These are phyloP conservation scores for Boechera retrofracta DNA, from an alignment of 345 rosid genomes.

Conservation along the genomic window DNA sequence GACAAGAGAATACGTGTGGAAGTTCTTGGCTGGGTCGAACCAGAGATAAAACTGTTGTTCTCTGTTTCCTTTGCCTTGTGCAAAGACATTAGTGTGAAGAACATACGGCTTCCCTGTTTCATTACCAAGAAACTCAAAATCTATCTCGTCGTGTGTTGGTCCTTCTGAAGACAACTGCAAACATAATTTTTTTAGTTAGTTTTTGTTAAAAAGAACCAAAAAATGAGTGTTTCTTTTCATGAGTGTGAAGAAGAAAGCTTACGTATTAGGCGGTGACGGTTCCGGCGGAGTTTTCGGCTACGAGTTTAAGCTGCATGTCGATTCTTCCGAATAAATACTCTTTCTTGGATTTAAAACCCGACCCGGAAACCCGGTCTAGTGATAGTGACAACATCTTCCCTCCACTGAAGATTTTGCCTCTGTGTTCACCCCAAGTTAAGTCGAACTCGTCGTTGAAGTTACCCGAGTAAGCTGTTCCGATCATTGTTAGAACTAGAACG, in stretches of 20 bases:
- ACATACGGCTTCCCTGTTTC: slow-evolving; percentile 66
- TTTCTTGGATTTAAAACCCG: slow-evolving; percentile 66
- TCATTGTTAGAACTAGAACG: slow-evolving; percentile 33
- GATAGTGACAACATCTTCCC: slow-evolving; percentile 59
- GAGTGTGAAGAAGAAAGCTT: slow-evolving; percentile 26
- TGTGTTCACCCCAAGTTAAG: slow-evolving; percentile 61
- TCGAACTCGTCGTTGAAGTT: slow-evolving; percentile 61
- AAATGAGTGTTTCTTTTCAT: background rate
- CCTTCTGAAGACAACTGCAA: slow-evolving; percentile 64
- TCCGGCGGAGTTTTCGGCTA: slow-evolving; percentile 76
- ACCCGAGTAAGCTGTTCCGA: slow-evolving; percentile 47
- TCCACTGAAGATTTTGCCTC: slow-evolving; percentile 59
- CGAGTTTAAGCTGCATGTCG: slow-evolving; percentile 76
- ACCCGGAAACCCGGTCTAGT: slow-evolving; percentile 65
- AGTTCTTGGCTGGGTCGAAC: slow-evolving; percentile 70
- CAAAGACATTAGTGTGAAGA: slow-evolving; percentile 68
- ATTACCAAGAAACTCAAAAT: slow-evolving; percentile 77
- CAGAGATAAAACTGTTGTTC: slow-evolving; percentile 78
- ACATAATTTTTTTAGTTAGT: background rate
- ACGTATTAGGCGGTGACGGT: slow-evolving; percentile 75
- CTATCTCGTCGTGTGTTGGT: slow-evolving; percentile 66
- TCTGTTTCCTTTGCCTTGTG: slow-evolving; percentile 71
- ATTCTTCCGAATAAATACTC: slow-evolving; percentile 65
- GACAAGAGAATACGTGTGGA: slow-evolving; percentile 74
- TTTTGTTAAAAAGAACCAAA: background rate